Evolutionary conservation across 2,329 filamentous ascomycete species (phyloP).

Genomic region (Scytalidium lignicola): DNA sequence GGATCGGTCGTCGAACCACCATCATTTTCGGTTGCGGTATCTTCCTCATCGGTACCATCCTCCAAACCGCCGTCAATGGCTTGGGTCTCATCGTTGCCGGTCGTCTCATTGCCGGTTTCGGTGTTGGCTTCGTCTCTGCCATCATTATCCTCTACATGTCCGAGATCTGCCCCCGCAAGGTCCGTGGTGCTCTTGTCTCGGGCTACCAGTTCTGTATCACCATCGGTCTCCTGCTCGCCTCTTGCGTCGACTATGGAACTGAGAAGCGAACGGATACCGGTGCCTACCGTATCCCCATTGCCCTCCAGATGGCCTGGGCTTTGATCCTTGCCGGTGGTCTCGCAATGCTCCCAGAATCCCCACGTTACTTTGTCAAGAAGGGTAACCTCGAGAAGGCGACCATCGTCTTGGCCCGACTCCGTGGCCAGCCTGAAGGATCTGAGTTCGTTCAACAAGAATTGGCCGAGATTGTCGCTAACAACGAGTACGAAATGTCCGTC

Average conservation of each 20-base stretch:
- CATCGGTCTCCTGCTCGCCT: constrained; percentile 69
- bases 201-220: constrained; percentile 83
- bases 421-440: constrained; percentile 68
- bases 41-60: constrained; percentile 63
- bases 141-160: constrained; percentile 80
- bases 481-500: constrained; percentile 73
- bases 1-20: constrained; percentile 66
- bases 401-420: constrained; percentile 58
- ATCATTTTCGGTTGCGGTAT: constrained; percentile 65
- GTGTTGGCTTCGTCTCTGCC: constrained; percentile 76
- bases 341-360: constrained; percentile 75
- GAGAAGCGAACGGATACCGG: constrained; percentile 55
- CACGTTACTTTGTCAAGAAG: constrained; percentile 79
- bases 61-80: constrained; percentile 55
- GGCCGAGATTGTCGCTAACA: constrained; percentile 82
- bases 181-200: constrained; percentile 74
- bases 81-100: constrained; percentile 64
- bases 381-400: constrained; percentile 63
- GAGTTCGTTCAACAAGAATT: constrained; percentile 75
- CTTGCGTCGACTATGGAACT: constrained; percentile 69
- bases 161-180: constrained; percentile 56
- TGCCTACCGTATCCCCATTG: constrained; percentile 77
- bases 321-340: constrained; percentile 69
- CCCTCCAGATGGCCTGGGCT: constrained; percentile 75
- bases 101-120: constrained; percentile 69